Conservation (phyloP, 1,284 basidiomycete genomes). For the Mycena citricolor region DNA sequence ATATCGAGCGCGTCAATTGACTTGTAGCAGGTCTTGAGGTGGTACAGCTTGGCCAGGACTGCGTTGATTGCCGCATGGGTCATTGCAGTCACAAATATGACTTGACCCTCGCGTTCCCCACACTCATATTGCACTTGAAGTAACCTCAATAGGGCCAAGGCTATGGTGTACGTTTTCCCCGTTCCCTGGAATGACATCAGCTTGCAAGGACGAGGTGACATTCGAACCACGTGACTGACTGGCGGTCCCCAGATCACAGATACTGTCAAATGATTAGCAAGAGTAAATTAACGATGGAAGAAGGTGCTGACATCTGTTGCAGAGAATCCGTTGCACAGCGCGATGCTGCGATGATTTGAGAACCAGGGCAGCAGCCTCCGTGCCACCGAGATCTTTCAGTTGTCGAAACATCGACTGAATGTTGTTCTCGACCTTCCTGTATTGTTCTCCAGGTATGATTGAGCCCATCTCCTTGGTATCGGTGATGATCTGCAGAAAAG, state of each 20-base stretch:
- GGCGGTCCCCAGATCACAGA: constrained; percentile 51
- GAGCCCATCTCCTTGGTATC: constrained; percentile 32
- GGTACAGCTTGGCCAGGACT: constrained; percentile 38
- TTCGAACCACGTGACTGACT: constrained; percentile 32
- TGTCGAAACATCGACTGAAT: constrained; percentile 41
- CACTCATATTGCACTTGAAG: constrained; percentile 38
- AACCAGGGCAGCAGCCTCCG: constrained; percentile 36
- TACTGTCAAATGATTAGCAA: constrained; percentile 22
- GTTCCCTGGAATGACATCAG: constrained; percentile 34
- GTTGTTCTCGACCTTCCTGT: constrained; percentile 34
- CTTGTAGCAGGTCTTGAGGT: constrained; percentile 39
- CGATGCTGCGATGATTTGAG: constrained; percentile 46
- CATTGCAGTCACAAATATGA: constrained; percentile 49
- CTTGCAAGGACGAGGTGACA: not conserved
- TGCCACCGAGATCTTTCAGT: constrained; percentile 32
- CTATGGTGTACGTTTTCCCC: constrained; percentile 51
- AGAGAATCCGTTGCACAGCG: constrained; percentile 42
- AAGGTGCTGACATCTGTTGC: constrained; percentile 33
- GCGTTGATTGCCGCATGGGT: constrained; percentile 53
- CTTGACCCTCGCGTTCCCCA: constrained; percentile 30
- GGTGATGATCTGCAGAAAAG: constrained; percentile 43
- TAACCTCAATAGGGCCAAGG: constrained; percentile 44
- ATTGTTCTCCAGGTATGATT: too few species aligned
- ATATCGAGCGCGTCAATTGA: constrained; percentile 35
- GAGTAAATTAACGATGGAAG: not conserved